A percentile compares a stretch with the other conserved stretches of the same genome.
Evolutionary conservation across 1,284 basidiomycete species (phyloP).

Genomic region (Tilletia caries): DNA sequence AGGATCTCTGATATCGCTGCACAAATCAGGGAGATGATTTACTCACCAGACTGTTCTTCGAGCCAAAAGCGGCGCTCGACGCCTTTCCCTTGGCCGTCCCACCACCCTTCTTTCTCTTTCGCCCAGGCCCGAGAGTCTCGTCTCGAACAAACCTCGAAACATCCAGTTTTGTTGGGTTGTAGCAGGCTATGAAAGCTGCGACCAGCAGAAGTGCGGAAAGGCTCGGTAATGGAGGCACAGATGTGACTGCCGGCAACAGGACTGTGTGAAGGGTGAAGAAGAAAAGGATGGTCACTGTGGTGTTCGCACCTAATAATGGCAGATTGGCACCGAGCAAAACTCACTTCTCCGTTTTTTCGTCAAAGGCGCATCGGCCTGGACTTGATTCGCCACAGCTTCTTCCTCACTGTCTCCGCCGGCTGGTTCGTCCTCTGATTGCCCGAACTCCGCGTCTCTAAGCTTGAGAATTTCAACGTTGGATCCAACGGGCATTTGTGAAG

Average conservation of each 20-base stretch:
- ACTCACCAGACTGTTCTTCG: slow-evolving; percentile 27
- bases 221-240: not conserved
- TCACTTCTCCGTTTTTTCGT: not conserved
- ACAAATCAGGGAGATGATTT: not conserved
- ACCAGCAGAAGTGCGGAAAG: slow-evolving; percentile 68
- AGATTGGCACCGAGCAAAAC: not conserved
- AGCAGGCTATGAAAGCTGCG: slow-evolving; percentile 78
- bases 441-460: not conserved
- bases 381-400: not conserved
- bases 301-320: too few relatives aligned
- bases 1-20: too few relatives aligned
- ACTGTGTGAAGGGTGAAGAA: too few relatives aligned
- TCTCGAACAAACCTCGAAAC: slow-evolving; percentile 47
- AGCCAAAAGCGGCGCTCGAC: slow-evolving; percentile 58
- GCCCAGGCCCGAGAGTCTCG: slow-evolving; percentile 20
- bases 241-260: slow-evolving; percentile 16
- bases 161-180: slow-evolving; percentile 78
- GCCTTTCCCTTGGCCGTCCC: slow-evolving; percentile 65
- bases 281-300: too few relatives aligned
- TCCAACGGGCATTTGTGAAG: not conserved
- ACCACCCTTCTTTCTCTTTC: slow-evolving; percentile 63
- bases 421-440: not conserved
- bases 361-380: not conserved
- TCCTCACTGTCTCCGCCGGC: not conserved
- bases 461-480: not conserved